Conservation (phyloP, 2,329 filamentous ascomycete species). For the Fusarium transvaalense region DNA sequence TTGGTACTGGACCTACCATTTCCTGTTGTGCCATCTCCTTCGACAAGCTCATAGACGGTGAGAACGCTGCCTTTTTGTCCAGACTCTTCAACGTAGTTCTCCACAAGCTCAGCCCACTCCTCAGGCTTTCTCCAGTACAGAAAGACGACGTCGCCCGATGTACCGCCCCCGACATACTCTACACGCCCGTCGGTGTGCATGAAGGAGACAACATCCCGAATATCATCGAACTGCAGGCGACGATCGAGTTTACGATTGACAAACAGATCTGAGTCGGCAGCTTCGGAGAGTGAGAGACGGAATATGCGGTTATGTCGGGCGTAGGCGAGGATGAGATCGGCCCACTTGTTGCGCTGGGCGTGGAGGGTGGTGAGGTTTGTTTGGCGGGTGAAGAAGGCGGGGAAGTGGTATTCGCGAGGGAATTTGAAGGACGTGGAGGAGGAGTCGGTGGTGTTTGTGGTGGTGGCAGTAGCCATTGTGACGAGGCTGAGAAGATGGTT, state of each 20-base stretch:
- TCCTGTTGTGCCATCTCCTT: conserved; percentile 83
- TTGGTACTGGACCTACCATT: conserved; percentile 64
- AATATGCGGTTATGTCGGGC: conserved; percentile 82
- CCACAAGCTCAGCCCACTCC: conserved; percentile 87
- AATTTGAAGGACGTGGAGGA: conserved; percentile 61
- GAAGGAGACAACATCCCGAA: conserved; percentile 69
- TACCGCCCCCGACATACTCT: conserved; percentile 70
- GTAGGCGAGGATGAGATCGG: conserved; percentile 85
- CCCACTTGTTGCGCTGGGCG: conserved; percentile 87
- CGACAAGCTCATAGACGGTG: conserved; percentile 90
- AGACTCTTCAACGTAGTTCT: conserved; percentile 86
- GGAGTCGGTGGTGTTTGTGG: conserved; percentile 25
- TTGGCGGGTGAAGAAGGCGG: conserved; percentile 87
- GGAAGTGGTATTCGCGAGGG: conserved; percentile 78
- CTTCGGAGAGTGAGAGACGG: conserved; percentile 73
- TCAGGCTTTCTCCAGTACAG: conserved; percentile 89
- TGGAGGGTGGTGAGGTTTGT: conserved; percentile 78
- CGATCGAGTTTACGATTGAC: conserved; percentile 67
- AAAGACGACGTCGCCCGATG: conserved; percentile 67
- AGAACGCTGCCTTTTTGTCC: conserved; percentile 90
- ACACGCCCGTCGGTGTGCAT: conserved; percentile 71
- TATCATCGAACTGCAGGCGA: conserved; percentile 63
- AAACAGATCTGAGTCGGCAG: conserved; percentile 69
- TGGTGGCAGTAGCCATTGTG: conserved; percentile 27
- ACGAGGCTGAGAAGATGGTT: neutral